phyloP scores from a whole-genome alignment of 345 rosid genomes.

The Pelargonium nanum region DNA sequence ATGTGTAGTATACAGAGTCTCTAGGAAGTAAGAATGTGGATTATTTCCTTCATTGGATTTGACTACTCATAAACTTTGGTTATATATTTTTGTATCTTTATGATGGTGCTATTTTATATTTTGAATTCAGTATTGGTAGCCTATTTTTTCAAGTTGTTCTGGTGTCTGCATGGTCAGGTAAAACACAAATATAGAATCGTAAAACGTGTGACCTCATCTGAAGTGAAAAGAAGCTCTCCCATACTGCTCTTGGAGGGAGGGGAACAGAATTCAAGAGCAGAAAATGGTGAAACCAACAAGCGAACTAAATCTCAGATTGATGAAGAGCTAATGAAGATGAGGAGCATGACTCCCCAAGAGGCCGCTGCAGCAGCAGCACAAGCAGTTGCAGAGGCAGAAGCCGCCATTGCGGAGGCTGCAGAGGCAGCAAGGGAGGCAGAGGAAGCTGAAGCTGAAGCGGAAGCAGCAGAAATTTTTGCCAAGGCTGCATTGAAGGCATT shows the following conservation, averaged over 20 bases:
- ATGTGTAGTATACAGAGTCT: not conserved
- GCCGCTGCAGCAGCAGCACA: constrained; percentile 92
- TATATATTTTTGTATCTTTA: not conserved
- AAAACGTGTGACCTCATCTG: constrained; percentile 27
- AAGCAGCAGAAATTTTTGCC: constrained; percentile 76
- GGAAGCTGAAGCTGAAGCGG: constrained; percentile 93
- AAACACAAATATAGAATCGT: constrained; percentile 72
- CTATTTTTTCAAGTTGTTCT: not conserved
- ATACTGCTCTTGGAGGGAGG: constrained; percentile 43
- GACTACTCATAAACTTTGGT: not conserved
- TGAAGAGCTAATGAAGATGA: constrained; percentile 47
- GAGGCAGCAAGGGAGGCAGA: constrained; percentile 94
- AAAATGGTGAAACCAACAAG: constrained; percentile 33
- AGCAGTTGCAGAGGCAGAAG: constrained; percentile 94
- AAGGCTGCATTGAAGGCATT: constrained; percentile 66
- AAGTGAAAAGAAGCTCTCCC: constrained; percentile 35
- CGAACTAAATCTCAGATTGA: constrained; percentile 47
- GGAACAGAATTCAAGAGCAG: constrained; percentile 32
- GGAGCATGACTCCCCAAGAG: constrained; percentile 75
- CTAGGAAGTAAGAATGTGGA: too few relatives aligned
- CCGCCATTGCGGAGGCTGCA: constrained; percentile 90
- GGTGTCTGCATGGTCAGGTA: constrained; percentile 32
- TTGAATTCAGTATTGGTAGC: not conserved
- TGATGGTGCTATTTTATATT: not conserved
- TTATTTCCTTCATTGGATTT: not conserved